Percentiles rank a stretch among this genome's conserved stretches.
Evolutionary conservation across 306 rosid species (phyloP).

Genomic region (Dalbergia cultrata): DNA sequence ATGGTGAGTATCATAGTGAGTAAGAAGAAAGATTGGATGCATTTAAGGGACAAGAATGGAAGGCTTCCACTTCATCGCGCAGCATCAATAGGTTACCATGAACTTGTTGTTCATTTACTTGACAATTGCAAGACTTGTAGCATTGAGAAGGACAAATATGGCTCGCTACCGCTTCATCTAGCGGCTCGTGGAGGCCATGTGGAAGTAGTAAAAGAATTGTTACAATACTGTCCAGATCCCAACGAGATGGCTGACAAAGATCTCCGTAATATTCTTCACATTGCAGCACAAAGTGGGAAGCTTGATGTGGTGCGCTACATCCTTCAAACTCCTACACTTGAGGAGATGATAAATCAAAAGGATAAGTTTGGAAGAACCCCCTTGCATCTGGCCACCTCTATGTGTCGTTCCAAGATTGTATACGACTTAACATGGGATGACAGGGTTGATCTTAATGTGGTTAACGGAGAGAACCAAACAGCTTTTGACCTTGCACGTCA

Average conservation of each 20-base stretch:
- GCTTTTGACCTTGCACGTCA: neutral
- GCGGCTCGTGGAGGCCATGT: conserved; percentile 21
- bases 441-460: neutral
- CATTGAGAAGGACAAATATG: neutral
- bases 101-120: conserved; percentile 35
- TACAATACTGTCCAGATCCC: conserved; percentile 22
- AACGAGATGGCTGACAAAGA: conserved; percentile 14
- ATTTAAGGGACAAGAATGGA: neutral
- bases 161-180: conserved; percentile 39
- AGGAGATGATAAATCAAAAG: conserved; percentile 25
- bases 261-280: conserved; percentile 18
- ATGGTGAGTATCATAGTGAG: neutral
- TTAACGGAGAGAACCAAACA: neutral
- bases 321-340: neutral
- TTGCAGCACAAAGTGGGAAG: conserved; percentile 29
- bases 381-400: conserved; percentile 39
- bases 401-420: conserved; percentile 16
- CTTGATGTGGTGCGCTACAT: conserved; percentile 13
- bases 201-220: conserved; percentile 12
- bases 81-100: conserved; percentile 31
- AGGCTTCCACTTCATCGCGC: conserved; percentile 46
- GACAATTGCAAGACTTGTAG: neutral
- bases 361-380: conserved; percentile 38
- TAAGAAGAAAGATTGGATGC: conserved; percentile 19
- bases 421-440: conserved; percentile 26